Evolutionary conservation across 2,329 filamentous ascomycete species (phyloP).

Genomic region (Knufia petricola): DNA sequence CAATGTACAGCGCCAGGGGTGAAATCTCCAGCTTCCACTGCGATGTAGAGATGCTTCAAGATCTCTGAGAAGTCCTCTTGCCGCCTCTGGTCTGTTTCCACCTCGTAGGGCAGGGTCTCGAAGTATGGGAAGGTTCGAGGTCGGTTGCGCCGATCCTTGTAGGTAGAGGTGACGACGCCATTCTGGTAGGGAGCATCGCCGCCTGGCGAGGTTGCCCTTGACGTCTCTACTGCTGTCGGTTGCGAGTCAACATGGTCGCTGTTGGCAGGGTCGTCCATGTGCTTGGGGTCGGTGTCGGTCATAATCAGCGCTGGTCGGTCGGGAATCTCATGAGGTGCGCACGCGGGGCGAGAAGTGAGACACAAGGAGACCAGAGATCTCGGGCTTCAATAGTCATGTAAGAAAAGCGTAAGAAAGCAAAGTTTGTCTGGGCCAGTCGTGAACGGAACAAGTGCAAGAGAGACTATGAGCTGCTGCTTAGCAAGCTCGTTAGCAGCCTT

Average conservation of each 20-base stretch:
- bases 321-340: conserved; percentile 2
- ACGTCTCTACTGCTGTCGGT: conserved; percentile 51
- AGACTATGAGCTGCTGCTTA: not conserved
- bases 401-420: conserved; percentile 1
- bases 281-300: conserved; percentile 2
- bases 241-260: not conserved
- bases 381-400: not conserved
- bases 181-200: conserved; percentile 39
- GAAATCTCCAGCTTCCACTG: conserved; percentile 87
- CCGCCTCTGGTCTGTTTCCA: conserved; percentile 70
- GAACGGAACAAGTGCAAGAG: not conserved
- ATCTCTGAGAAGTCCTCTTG: conserved; percentile 76
- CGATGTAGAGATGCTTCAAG: conserved; percentile 84
- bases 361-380: not conserved
- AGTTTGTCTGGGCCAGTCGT: not conserved
- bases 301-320: conserved; percentile 4
- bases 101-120: conserved; percentile 75
- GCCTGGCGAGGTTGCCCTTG: conserved; percentile 77
- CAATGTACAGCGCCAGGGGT: conserved; percentile 88
- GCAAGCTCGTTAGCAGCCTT: conserved; percentile 9
- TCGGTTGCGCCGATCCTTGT: conserved; percentile 57
- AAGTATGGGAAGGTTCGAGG: conserved; percentile 92
- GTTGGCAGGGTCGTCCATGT: conserved; percentile 2
- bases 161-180: conserved; percentile 38
- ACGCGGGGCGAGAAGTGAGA: not conserved